Evolutionary conservation across 2,329 filamentous ascomycete species (phyloP).

Genomic region (Aspergillus chevalieri): DNA sequence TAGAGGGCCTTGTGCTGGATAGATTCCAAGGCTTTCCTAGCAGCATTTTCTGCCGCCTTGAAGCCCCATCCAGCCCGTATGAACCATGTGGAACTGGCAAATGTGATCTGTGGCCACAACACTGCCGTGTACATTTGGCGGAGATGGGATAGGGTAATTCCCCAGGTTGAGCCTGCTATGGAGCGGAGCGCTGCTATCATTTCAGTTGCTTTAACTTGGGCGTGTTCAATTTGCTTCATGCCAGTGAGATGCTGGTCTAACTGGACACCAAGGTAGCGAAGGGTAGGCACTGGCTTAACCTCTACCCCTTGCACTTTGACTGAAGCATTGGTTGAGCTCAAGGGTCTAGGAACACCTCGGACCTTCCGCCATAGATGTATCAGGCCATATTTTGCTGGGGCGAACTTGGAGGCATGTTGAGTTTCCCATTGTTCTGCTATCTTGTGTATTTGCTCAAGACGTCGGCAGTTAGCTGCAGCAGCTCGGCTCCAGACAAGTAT

Average conservation of each 20-base stretch:
- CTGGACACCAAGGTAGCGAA: background rate
- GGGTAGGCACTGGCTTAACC: background rate
- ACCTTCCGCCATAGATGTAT: background rate
- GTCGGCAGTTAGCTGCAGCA: background rate
- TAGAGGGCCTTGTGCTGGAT: conserved; percentile 20
- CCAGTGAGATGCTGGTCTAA: background rate
- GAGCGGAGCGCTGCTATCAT: background rate
- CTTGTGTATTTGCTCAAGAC: background rate
- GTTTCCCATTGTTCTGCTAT: background rate
- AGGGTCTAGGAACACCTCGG: background rate
- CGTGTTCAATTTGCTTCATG: background rate
- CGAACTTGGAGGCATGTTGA: background rate
- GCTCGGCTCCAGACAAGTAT: background rate
- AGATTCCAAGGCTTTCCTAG: background rate
- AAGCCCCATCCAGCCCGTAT: background rate
- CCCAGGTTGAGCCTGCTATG: background rate
- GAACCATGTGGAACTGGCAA: conserved; percentile 21
- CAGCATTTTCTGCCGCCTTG: background rate
- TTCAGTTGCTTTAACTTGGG: background rate
- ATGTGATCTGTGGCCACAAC: conserved; percentile 20
- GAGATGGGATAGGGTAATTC: background rate
- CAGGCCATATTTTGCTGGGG: background rate
- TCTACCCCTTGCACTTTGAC: background rate
- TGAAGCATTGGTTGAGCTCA: background rate
- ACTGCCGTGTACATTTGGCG: conserved; percentile 20